Base-by-base conservation (phyloP, 306 rosid genomes). In the Glycine latifolia region DNA sequence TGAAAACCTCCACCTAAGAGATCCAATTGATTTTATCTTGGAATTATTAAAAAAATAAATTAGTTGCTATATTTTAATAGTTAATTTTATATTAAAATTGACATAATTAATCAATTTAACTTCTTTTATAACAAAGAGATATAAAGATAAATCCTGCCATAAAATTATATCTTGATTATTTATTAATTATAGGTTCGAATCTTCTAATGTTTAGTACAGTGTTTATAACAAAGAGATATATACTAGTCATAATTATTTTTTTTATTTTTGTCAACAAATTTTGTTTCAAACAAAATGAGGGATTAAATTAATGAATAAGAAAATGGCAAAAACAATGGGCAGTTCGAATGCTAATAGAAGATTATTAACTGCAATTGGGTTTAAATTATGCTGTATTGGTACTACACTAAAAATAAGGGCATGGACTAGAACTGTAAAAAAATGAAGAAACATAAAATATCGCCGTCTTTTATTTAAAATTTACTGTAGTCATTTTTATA, bases 401-500 rank as follows among this genome's bases (percentile, higher is more conserved):
- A 26, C 31, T 26, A 26, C 31, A 26, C 31, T 2, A 26, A 26
- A 26, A 26, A 26, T 0, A 26, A 26, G 31, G 31, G 31, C 31
- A 26, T 1, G 2, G 31, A 26, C 31, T 26, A 26, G 31, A 26
- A 26, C 31, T 2, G 31, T 26, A 26, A 26, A 26, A 26, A 26
- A 26, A 26, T 26, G 31, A 26, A 26, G 31, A 26, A 26, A 26
- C 31, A 26, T 26, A 26, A 26, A 26, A 26, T 26, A 26, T 26
- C 31, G 31, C 31, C 31, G 31, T 26, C 31, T 26, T 26, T 26
- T 26, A 26, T 26, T 26, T 26, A 26, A 26, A 26, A 0, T 16
- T 7, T 56, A 7, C 31, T 26, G 31, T 26, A 35, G 60, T 79
- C 87, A 86, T 87, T 90, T 82, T 82, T 80, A 87, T 89, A 85